Evolutionary conservation across 2,329 filamentous ascomycete genomes (phyloP), one percentile per base, ranked within the genome.

Genomic region (Geosmithia putterillii): DNA sequence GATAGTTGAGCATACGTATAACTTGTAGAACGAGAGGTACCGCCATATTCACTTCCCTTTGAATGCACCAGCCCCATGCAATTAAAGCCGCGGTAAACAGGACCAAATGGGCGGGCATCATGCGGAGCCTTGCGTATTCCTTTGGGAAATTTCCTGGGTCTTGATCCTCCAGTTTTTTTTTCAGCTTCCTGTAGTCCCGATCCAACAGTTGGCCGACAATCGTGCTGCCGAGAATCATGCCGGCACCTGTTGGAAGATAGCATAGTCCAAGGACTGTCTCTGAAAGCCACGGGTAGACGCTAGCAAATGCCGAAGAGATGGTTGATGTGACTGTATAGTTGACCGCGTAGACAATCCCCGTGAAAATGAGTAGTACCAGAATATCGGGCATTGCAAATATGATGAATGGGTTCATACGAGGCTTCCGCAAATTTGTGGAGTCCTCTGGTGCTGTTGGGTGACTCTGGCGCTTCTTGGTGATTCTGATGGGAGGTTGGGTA

Each of bases 301-400:
- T 50, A 1, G 50, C 45, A 41, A 61, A 57, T 0, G 59, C 53
- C 1, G 57, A 59, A 1, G 60, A 58, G 25, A 60, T 56, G 9
- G 59, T 61, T 1, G 57, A 54, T 2, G 54, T 58, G n/a, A 61
- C 51, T 4, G 56, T 61, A 43, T 59, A 60, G 47, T 57, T 59
- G 18, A 61, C 52, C 8, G 56, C 54, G 45, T 61, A 61, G 10
- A 60, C 53, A 1, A 63, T 47, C 17, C 55, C 57, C 0, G 58
- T 59, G 38, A 57, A 60, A 7, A 52, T 42, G 9, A 63, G 43
- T 2, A 52, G 57, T 3, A 58, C 44, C 6, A 51, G 46, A 7
- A 61, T 51, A 23, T 63, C 57, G 0, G 54, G 56, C 23, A 56
- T 56, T 2, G 50, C 40, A 15, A 62, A 52, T 14, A 62, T 55